Evolutionary conservation across 768 basidiomycete species (phyloP).

Genomic region (Amanita thiersii): DNA sequence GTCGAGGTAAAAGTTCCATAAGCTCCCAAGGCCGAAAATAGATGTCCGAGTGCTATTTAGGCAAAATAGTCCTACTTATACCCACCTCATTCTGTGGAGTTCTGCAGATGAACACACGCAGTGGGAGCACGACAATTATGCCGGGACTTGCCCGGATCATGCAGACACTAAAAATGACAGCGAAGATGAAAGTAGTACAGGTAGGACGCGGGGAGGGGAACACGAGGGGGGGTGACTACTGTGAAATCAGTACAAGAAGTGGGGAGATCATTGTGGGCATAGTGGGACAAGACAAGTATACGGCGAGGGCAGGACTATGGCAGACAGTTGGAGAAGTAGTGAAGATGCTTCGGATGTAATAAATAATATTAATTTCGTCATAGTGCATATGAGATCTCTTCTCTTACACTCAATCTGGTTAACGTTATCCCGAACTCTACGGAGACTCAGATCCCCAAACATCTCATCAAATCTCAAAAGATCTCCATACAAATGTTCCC

Average conservation of each 20-base stretch:
- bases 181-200: slow-evolving; percentile 29
- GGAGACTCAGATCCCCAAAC: slow-evolving; percentile 2
- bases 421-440: slow-evolving; percentile 5
- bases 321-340: slow-evolving; percentile 24
- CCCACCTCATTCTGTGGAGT: slow-evolving; percentile 29
- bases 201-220: slow-evolving; percentile 16
- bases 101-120: slow-evolving; percentile 24
- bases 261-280: slow-evolving; percentile 37
- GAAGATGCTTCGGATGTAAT: too few relatives aligned
- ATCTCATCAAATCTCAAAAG: not conserved
- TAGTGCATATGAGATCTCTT: not conserved
- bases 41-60: slow-evolving; percentile 15
- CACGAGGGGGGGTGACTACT: slow-evolving; percentile 23
- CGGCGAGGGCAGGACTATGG: slow-evolving; percentile 29
- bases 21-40: not conserved
- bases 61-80: slow-evolving; percentile 25
- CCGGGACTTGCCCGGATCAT: slow-evolving; percentile 22
- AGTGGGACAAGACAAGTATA: slow-evolving; percentile 29
- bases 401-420: too few relatives aligned
- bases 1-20: slow-evolving; percentile 20
- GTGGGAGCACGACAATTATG: slow-evolving; percentile 24
- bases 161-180: slow-evolving; percentile 24
- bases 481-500: slow-evolving; percentile 5
- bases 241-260: slow-evolving; percentile 25
- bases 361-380: not conserved